Conservation (phyloP, 371 early-diverging fungal species). For the Rhizomucor miehei region DNA sequence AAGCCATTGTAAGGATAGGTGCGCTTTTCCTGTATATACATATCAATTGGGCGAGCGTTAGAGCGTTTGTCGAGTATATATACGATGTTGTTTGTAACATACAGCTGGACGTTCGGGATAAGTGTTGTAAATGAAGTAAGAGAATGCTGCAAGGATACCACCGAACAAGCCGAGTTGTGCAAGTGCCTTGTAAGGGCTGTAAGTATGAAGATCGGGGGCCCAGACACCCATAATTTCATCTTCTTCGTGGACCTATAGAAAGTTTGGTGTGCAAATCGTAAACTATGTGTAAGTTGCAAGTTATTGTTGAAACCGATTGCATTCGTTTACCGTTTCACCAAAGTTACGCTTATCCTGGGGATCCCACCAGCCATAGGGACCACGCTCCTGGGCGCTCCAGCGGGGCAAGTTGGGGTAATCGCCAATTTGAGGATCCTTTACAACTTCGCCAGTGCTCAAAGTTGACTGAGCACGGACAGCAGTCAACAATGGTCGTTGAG, state of each 20-base stretch:
- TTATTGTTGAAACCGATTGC: neutral
- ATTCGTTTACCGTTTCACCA: slow-evolving; percentile 53
- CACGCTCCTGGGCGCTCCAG: slow-evolving; percentile 54
- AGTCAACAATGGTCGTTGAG: slow-evolving; percentile 30
- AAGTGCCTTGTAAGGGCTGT: slow-evolving; percentile 53
- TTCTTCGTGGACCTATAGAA: slow-evolving; percentile 65
- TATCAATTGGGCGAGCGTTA: neutral
- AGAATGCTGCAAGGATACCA: slow-evolving; percentile 36
- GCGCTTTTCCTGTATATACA: slow-evolving; percentile 31
- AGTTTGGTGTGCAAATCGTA: too few species aligned
- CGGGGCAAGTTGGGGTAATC: slow-evolving; percentile 66
- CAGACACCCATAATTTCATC: slow-evolving; percentile 63
- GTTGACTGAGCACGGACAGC: slow-evolving; percentile 46
- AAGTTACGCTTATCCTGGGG: slow-evolving; percentile 65
- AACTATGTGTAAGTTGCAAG: slow-evolving; percentile 3
- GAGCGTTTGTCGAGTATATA: neutral
- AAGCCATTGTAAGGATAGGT: slow-evolving; percentile 52
- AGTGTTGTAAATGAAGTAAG: slow-evolving; percentile 44
- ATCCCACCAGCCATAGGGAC: slow-evolving; percentile 60
- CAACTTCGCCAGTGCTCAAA: slow-evolving; percentile 40
- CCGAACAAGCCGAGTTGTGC: slow-evolving; percentile 45
- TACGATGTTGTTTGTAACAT: slow-evolving; percentile 7
- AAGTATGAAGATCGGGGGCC: slow-evolving; percentile 61
- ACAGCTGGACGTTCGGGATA: slow-evolving; percentile 47
- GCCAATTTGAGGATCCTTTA: slow-evolving; percentile 63